Evolutionary conservation across 176 grass and related monocot genomes (phyloP).

Genomic region (Triticum turgidum): DNA sequence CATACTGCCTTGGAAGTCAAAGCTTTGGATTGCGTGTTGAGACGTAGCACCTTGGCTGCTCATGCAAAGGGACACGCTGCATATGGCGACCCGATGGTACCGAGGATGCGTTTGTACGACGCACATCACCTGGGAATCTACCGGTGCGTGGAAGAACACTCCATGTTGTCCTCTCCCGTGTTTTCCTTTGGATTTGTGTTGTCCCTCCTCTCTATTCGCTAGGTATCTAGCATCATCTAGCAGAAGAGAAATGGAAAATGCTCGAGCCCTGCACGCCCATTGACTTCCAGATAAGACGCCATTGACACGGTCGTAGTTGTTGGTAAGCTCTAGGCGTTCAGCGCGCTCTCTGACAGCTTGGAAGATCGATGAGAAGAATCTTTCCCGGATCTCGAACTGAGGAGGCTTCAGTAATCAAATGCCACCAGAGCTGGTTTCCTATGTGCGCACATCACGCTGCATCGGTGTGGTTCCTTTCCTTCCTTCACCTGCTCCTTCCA

Average conservation of each 20-base stretch:
- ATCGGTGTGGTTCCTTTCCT: neutral
- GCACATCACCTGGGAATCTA: slow-evolving; percentile 26
- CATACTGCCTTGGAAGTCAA: slow-evolving; percentile 2
- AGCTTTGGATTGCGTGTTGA: slow-evolving; percentile 38
- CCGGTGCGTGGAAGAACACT: slow-evolving; percentile 41
- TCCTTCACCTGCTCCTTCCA: slow-evolving; percentile 29
- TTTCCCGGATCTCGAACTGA: slow-evolving; percentile 45
- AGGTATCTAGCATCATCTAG: neutral
- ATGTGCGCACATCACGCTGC: neutral
- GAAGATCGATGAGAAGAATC: slow-evolving; percentile 46
- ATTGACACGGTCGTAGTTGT: neutral
- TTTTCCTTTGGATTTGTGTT: neutral
- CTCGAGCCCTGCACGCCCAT: slow-evolving; percentile 23
- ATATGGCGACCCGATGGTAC: neutral
- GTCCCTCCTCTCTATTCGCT: neutral
- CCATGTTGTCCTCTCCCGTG: slow-evolving; percentile 27
- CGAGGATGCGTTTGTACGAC: neutral
- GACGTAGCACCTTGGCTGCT: slow-evolving; percentile 10
- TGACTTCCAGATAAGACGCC: slow-evolving; percentile 40
- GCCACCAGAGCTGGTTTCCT: slow-evolving; percentile 22
- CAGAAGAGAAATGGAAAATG: neutral
- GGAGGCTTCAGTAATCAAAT: slow-evolving; percentile 39
- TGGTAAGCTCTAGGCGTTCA: slow-evolving; percentile 8
- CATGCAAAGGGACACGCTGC: slow-evolving; percentile 10
- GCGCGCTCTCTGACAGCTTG: slow-evolving; percentile 27